Percentiles rank a stretch among this genome's conserved stretches.
Evolutionary conservation across 306 rosid species (phyloP).

Genomic region (Cicer judaicum): DNA sequence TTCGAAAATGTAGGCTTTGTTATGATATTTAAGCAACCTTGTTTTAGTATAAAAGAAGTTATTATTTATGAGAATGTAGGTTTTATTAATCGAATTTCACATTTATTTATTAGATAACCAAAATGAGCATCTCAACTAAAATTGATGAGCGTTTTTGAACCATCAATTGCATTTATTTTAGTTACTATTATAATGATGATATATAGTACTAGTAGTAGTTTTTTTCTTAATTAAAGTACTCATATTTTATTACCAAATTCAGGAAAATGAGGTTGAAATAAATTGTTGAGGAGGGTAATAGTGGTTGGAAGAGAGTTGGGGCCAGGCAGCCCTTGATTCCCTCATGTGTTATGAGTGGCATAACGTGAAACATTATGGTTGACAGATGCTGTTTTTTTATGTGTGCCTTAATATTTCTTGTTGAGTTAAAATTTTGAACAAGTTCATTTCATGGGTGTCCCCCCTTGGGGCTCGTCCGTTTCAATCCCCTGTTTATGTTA

Average conservation of each 20-base stretch:
- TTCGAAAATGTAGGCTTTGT: conserved; percentile 12
- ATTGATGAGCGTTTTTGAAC: conserved; percentile 32
- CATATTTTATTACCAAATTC: conserved; percentile 42
- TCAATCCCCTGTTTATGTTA: conserved; percentile 34
- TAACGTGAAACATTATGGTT: conserved; percentile 74
- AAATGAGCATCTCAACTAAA: not conserved
- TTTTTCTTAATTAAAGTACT: conserved; percentile 48
- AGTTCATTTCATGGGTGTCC: conserved; percentile 17
- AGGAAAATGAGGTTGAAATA: conserved; percentile 45
- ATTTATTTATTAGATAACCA: not conserved
- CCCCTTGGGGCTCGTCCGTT: conserved; percentile 18
- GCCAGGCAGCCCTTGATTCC: conserved; percentile 41
- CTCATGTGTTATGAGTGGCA: conserved; percentile 81
- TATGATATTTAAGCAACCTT: conserved; percentile 25
- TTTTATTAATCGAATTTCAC: not conserved
- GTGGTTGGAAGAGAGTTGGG: conserved; percentile 45
- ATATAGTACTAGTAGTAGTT: conserved; percentile 48
- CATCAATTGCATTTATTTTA: conserved; percentile 60
- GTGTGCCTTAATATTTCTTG: conserved; percentile 34
- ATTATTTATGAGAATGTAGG: not conserved
- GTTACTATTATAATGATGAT: conserved; percentile 51
- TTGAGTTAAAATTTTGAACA: conserved; percentile 29
- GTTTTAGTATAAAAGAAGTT: not conserved
- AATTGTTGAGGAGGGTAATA: conserved; percentile 31
- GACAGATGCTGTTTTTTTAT: conserved; percentile 59